Percentiles rank a stretch among this genome's conserved stretches.
Conservation (phyloP, 2,329 filamentous ascomycete genomes). For the Fusarium sp. region DNA sequence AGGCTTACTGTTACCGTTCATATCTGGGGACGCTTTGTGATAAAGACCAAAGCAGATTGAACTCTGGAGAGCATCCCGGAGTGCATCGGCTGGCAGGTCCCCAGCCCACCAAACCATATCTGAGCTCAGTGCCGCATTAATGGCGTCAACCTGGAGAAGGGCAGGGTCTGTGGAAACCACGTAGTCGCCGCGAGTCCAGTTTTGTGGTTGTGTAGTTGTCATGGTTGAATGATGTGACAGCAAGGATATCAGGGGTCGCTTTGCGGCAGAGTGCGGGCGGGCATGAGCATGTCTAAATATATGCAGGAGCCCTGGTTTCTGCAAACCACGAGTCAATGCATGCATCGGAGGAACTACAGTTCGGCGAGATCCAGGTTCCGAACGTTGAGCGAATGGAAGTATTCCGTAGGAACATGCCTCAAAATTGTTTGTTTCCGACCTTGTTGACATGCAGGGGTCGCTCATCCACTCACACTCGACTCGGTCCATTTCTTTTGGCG, state of each 20-base stretch:
- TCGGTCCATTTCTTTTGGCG: neutral
- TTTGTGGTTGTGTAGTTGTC: neutral
- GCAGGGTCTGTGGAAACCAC: constrained; percentile 1
- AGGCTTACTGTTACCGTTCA: neutral
- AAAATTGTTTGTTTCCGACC: neutral
- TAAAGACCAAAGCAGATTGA: constrained; percentile 7
- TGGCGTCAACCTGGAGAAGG: constrained; percentile 1
- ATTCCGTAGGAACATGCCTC: neutral
- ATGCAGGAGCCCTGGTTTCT: neutral
- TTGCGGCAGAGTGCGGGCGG: neutral
- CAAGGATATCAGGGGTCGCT: neutral
- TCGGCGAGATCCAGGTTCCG: neutral
- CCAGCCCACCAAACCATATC: constrained; percentile 8
- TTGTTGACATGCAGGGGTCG: neutral
- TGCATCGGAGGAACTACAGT: neutral
- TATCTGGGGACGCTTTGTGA: neutral
- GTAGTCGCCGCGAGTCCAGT: neutral
- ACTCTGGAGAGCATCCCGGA: constrained; percentile 2
- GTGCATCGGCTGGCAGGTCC: neutral
- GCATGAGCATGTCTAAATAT: neutral
- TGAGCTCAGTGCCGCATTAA: constrained; percentile 2
- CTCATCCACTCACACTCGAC: neutral
- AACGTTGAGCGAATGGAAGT: neutral
- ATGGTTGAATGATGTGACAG: neutral
- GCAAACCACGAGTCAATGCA: neutral